A percentile compares a stretch with the other conserved stretches of the same genome.
These are phyloP conservation scores for Pyracantha coccinea DNA, from an alignment of 331 rosid species.

Conservation along the genomic window DNA sequence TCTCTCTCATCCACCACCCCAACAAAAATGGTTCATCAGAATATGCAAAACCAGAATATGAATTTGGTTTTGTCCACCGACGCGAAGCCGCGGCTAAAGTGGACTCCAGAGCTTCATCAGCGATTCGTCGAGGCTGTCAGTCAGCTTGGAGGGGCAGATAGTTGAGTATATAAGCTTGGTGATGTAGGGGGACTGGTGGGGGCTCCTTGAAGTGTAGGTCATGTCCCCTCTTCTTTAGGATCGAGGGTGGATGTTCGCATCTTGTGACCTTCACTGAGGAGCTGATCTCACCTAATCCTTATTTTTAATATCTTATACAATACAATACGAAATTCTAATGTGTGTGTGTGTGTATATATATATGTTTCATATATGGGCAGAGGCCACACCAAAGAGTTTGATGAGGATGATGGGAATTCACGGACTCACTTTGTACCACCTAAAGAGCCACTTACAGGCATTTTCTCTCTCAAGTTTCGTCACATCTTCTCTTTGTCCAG, in stretches of 20 bases:
- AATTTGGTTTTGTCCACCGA: conserved; percentile 78
- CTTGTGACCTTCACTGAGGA: neutral
- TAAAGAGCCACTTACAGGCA: conserved; percentile 99
- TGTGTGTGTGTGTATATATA: neutral
- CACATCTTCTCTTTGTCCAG: neutral
- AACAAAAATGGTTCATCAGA: conserved; percentile 31
- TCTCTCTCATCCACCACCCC: conserved; percentile 10
- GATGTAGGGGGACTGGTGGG: neutral
- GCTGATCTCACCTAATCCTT: neutral
- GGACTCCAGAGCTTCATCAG: conserved; percentile 85
- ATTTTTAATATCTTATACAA: neutral
- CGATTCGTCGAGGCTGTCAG: conserved; percentile 56
- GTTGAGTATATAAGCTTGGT: conserved; percentile 39
- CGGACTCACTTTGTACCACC: conserved; percentile 89
- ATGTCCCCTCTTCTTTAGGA: neutral
- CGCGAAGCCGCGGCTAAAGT: conserved; percentile 85
- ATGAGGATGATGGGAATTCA: conserved; percentile 85
- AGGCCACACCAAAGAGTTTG: conserved; percentile 94
- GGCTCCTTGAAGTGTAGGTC: neutral
- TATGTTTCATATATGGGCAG: conserved; percentile 35
- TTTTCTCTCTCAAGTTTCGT: conserved; percentile 18
- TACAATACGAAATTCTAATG: conserved; percentile 3
- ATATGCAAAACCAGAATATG: conserved; percentile 63
- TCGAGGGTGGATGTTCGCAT: too few relatives aligned
- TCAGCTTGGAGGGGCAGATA: conserved; percentile 84